Conservation (phyloP, 1,284 basidiomycete genomes). For the Ustilago bromivora region DNA sequence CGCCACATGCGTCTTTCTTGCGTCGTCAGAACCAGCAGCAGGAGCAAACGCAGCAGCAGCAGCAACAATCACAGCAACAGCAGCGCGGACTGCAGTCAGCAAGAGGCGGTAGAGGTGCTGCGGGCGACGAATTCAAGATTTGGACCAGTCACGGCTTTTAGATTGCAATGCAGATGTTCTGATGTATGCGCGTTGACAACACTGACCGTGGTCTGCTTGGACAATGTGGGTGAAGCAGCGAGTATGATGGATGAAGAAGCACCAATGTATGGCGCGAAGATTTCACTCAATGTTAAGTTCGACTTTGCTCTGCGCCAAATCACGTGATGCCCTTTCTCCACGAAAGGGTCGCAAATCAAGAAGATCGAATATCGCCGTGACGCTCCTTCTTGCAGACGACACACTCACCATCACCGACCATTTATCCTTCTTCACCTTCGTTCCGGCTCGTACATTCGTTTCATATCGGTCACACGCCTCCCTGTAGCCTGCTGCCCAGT, state of each 20-base stretch:
- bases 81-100: neutral
- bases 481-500: neutral
- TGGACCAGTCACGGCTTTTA: slow-evolving; percentile 46
- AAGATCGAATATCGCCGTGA: slow-evolving; percentile 23
- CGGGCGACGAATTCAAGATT: slow-evolving; percentile 34
- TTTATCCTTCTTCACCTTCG: neutral
- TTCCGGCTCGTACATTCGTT: neutral
- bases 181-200: neutral
- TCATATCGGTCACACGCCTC: neutral
- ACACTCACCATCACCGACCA: neutral
- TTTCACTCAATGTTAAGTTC: slow-evolving; percentile 7
- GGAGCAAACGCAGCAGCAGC: slow-evolving; percentile 23
- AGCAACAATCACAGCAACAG: slow-evolving; percentile 8
- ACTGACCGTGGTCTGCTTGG: too few relatives aligned
- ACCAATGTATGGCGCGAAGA: neutral
- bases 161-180: neutral
- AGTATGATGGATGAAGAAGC: neutral
- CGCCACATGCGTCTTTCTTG: slow-evolving; percentile 7
- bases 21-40: slow-evolving; percentile 23
- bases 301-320: neutral
- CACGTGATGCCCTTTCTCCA: slow-evolving; percentile 24
- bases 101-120: slow-evolving; percentile 7
- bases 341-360: slow-evolving; percentile 22
- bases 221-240: neutral
- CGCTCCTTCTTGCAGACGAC: slow-evolving; percentile 13